Conservation (phyloP, 768 basidiomycete species). For the Lactarius deliciosus region DNA sequence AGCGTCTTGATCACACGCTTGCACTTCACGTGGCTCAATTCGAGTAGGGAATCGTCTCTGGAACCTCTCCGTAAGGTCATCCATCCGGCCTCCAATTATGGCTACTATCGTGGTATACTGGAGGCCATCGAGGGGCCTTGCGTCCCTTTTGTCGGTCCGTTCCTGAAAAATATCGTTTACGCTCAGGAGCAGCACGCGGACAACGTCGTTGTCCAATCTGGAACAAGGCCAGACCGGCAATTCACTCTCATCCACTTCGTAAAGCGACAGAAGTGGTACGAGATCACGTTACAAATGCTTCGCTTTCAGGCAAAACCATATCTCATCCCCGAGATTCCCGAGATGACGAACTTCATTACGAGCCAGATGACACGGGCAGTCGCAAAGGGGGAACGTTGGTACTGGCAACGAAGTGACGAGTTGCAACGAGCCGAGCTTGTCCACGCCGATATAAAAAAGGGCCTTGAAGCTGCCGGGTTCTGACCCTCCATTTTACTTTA, state of each 20-base stretch:
- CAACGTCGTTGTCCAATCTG: constrained; percentile 31
- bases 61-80: constrained; percentile 55
- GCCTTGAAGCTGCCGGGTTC: constrained; percentile 69
- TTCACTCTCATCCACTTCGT: constrained; percentile 48
- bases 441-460: constrained; percentile 64
- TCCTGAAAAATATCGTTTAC: constrained; percentile 58
- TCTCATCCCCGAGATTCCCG: constrained; percentile 46
- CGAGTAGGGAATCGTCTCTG: constrained; percentile 49
- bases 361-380: constrained; percentile 44
- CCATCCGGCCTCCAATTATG: constrained; percentile 58
- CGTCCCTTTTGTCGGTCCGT: constrained; percentile 68
- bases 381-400: constrained; percentile 48
- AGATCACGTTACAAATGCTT: constrained; percentile 54
- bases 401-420: constrained; percentile 60
- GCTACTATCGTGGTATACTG: constrained; percentile 52
- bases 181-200: constrained; percentile 52
- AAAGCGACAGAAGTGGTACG: constrained; percentile 57
- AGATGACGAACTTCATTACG: constrained; percentile 49
- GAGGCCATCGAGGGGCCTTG: constrained; percentile 48
- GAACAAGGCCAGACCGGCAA: constrained; percentile 22
- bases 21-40: constrained; percentile 66
- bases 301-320: constrained; percentile 56
- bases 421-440: constrained; percentile 57
- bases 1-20: constrained; percentile 57
- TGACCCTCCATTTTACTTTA: constrained; percentile 34